Conservation (phyloP, 169 alveolate genomes). For the Plasmodium gonderi region DNA sequence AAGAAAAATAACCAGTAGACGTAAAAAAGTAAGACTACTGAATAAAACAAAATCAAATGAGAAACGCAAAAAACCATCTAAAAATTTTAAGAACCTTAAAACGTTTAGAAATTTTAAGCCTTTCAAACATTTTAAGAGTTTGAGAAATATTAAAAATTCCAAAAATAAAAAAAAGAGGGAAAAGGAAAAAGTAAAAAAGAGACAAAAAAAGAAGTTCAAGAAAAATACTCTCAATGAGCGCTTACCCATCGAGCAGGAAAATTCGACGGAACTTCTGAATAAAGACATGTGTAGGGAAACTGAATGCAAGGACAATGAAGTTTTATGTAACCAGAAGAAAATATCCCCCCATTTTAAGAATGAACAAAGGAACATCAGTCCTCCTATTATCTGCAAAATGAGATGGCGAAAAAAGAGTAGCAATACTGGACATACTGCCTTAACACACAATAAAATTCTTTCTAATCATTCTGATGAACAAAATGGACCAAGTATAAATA, state of each 20-base stretch:
- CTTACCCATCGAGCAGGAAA: neutral
- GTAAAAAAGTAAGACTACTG: constrained; percentile 8
- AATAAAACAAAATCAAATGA: constrained; percentile 18
- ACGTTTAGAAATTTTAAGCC: neutral
- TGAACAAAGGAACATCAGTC: neutral
- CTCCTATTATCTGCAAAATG: neutral
- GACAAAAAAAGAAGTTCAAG: neutral
- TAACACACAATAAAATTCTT: neutral
- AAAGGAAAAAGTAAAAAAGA: constrained; percentile 5
- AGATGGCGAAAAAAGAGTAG: neutral
- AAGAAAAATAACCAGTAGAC: neutral
- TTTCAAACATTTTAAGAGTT: neutral
- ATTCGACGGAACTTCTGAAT: neutral
- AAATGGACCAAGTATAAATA: neutral
- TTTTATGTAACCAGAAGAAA: neutral
- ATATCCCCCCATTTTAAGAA: neutral
- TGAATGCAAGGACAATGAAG: neutral
- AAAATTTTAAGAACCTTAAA: neutral
- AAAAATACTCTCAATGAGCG: neutral
- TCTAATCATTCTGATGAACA: neutral
- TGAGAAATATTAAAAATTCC: neutral
- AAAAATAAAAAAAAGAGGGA: constrained; percentile 2
- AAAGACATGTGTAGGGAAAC: neutral
- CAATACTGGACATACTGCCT: neutral
- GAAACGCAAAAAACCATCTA: constrained; percentile 15